phyloP scores from a whole-genome alignment of 441 rosid genomes.

The Melastoma candidum region DNA sequence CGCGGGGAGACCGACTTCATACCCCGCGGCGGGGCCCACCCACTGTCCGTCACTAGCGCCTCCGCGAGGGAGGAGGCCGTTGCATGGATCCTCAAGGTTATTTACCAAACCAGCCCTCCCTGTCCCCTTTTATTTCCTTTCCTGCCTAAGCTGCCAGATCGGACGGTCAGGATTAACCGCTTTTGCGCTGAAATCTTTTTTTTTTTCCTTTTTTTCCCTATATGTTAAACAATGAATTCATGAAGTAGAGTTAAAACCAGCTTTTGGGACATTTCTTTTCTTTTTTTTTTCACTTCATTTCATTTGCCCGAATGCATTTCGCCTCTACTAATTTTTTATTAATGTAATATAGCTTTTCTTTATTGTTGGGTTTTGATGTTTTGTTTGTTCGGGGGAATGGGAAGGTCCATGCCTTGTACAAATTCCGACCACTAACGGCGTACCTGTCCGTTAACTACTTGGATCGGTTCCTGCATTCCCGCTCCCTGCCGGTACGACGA shows the following conservation, averaged over 20 bases:
- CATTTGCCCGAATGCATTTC: too few relatives aligned
- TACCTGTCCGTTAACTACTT: slow-evolving; percentile 90
- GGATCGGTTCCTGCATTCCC: slow-evolving; percentile 75
- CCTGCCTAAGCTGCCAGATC: too few relatives aligned
- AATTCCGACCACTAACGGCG: slow-evolving; percentile 83
- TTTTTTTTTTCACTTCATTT: too few relatives aligned
- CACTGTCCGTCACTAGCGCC: slow-evolving; percentile 5
- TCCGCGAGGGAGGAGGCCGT: slow-evolving; percentile 77
- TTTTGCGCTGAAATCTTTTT: too few relatives aligned
- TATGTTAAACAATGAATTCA: too few relatives aligned
- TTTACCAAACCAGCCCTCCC: background rate
- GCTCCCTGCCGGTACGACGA: slow-evolving; percentile 45
- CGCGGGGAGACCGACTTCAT: slow-evolving; percentile 70
- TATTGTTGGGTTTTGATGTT: slow-evolving; percentile 6
- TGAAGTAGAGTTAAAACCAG: too few relatives aligned
- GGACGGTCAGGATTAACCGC: too few relatives aligned
- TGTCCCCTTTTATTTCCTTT: too few relatives aligned
- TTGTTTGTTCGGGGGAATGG: background rate
- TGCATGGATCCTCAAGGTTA: slow-evolving; percentile 91
- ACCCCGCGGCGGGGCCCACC: slow-evolving; percentile 53
- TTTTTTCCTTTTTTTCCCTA: too few relatives aligned
- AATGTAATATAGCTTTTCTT: too few relatives aligned
- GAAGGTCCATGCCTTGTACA: slow-evolving; percentile 63
- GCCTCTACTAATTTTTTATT: too few relatives aligned
- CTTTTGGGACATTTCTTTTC: too few relatives aligned